Conservation (phyloP, 306 rosid species). For the Hippophae rhamnoides region DNA sequence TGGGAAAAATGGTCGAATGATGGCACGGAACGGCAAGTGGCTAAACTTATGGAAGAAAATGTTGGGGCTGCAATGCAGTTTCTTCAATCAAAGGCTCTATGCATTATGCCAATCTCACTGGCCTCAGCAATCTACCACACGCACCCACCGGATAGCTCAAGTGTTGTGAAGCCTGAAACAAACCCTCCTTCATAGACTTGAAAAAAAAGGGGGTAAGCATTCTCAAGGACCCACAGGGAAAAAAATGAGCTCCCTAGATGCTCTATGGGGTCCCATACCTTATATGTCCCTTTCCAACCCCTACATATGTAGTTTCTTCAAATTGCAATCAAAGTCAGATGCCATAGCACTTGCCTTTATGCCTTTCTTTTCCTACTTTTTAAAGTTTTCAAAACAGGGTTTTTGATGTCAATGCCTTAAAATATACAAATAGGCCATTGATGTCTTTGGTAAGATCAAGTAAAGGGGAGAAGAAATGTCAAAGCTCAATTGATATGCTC, state of each 20-base stretch:
- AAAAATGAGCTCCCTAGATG: slow-evolving; percentile 19
- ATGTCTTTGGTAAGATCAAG: slow-evolving; percentile 44
- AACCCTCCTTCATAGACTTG: slow-evolving; percentile 62
- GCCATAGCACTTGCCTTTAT: slow-evolving; percentile 51
- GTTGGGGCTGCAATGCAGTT: slow-evolving; percentile 95
- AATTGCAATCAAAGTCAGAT: slow-evolving; percentile 87
- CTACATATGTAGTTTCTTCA: slow-evolving; percentile 42
- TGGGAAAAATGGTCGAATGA: slow-evolving; percentile 97
- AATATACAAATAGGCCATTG: slow-evolving; percentile 40
- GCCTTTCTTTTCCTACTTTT: slow-evolving; percentile 36
- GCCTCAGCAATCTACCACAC: slow-evolving; percentile 91
- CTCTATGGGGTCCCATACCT: slow-evolving; percentile 35
- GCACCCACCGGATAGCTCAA: slow-evolving; percentile 70
- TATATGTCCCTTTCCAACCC: slow-evolving; percentile 39
- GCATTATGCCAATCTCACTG: slow-evolving; percentile 88
- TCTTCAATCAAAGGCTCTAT: slow-evolving; percentile 88
- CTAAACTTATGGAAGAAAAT: slow-evolving; percentile 93
- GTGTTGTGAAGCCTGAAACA: slow-evolving; percentile 65
- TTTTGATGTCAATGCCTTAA: slow-evolving; percentile 54
- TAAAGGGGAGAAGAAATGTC: slow-evolving; percentile 53
- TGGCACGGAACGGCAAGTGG: slow-evolving; percentile 81
- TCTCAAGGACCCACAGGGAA: slow-evolving; percentile 26
- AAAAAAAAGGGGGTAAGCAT: slow-evolving; percentile 8
- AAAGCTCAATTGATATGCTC: slow-evolving; percentile 61
- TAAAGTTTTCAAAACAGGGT: slow-evolving; percentile 52